phyloP scores from a whole-genome alignment of 306 rosid species.

The Quercus berberidifolia region DNA sequence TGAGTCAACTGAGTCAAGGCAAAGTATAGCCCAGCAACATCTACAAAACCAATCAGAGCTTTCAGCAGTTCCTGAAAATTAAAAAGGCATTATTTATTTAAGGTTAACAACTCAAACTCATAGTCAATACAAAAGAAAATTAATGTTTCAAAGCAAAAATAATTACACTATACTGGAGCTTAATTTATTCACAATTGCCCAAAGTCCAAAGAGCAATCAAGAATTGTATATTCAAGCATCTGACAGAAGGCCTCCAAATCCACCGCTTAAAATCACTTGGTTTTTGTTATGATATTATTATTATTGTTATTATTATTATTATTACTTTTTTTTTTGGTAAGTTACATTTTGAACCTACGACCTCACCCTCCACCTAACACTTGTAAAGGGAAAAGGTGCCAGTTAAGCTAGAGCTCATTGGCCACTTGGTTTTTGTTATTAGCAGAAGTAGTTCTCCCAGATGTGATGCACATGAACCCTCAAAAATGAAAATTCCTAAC shows the following conservation, averaged over 20 bases:
- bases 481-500: background rate
- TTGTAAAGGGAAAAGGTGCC: no score
- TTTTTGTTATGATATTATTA: no score
- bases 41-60: slow-evolving; percentile 91
- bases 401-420: no score
- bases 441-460: background rate
- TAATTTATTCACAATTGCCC: background rate
- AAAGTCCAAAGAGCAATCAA: background rate
- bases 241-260: background rate
- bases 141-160: background rate
- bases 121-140: background rate
- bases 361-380: no score
- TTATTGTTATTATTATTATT: no score
- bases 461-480: background rate
- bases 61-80: slow-evolving; percentile 84
- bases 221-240: background rate
- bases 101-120: background rate
- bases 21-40: slow-evolving; percentile 97
- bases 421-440: background rate
- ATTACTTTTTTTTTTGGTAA: no score
- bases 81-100: slow-evolving; percentile 11
- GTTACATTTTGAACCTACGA: no score
- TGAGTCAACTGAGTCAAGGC: slow-evolving; percentile 98
- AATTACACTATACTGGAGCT: background rate
- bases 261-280: background rate